These are phyloP conservation scores for Passiflora organensis DNA, from an alignment of 345 rosid species.

Conservation along the genomic window DNA sequence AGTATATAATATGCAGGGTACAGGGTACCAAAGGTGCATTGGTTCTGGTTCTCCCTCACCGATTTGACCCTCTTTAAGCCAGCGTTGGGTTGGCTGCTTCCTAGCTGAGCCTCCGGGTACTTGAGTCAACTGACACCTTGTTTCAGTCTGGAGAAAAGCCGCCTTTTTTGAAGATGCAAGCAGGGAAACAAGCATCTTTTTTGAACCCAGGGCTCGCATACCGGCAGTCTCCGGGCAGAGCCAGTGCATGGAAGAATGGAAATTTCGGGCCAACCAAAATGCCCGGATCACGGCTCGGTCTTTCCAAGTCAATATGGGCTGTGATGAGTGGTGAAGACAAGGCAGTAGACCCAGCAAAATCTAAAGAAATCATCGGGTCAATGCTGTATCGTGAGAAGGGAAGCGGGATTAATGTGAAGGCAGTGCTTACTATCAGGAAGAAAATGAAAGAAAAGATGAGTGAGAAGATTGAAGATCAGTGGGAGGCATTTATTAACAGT, in stretches of 20 bases:
- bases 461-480: slow-evolving; percentile 64
- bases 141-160: too few species aligned
- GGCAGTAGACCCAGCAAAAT: slow-evolving; percentile 34
- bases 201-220: slow-evolving; percentile 37
- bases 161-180: slow-evolving; percentile 41
- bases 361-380: slow-evolving; percentile 21
- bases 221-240: slow-evolving; percentile 27
- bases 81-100: too few species aligned
- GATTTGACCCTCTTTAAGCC: too few species aligned
- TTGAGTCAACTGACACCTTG: too few species aligned
- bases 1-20: too few species aligned
- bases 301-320: slow-evolving; percentile 32
- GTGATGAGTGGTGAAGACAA: slow-evolving; percentile 63
- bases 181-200: slow-evolving; percentile 27
- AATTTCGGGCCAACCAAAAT: slow-evolving; percentile 9
- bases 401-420: slow-evolving; percentile 43
- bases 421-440: slow-evolving; percentile 67
- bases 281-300: slow-evolving; percentile 8
- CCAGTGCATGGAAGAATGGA: slow-evolving; percentile 9
- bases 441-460: slow-evolving; percentile 67
- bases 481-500: slow-evolving; percentile 64
- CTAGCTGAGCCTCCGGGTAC: too few species aligned
- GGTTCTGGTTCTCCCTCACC: too few species aligned
- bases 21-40: too few species aligned
- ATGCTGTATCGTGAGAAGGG: slow-evolving; percentile 4